Percentiles rank a stretch among this genome's conserved stretches.
Conservation (phyloP, 2,329 filamentous ascomycete species). For the Claviceps monticola region DNA sequence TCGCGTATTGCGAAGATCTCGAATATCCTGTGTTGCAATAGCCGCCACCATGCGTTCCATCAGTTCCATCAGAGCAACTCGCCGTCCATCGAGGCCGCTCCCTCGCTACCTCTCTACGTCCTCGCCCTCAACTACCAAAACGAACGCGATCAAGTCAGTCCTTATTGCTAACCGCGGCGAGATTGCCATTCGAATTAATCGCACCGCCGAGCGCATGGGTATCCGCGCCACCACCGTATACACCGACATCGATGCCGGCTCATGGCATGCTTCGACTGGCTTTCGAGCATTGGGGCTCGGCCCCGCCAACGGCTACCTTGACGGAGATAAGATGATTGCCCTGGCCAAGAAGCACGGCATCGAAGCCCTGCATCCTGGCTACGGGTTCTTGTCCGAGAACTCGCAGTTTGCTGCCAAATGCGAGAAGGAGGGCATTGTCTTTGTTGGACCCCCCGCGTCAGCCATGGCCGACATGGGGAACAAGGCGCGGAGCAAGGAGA, state of each 20-base stretch:
- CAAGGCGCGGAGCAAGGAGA: constrained; percentile 86
- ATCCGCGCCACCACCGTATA: constrained; percentile 91
- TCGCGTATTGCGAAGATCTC: background rate
- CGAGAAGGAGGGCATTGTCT: constrained; percentile 77
- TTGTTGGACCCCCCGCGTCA: constrained; percentile 77
- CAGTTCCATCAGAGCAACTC: constrained; percentile 38
- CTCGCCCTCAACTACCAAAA: constrained; percentile 16
- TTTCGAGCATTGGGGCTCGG: constrained; percentile 76
- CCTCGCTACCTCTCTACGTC: constrained; percentile 22
- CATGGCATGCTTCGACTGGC: constrained; percentile 79
- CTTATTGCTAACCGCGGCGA: constrained; percentile 95
- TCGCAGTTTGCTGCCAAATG: constrained; percentile 79
- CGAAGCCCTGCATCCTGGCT: constrained; percentile 86
- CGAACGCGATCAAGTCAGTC: constrained; percentile 55
- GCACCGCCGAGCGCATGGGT: constrained; percentile 75
- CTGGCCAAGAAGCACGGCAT: constrained; percentile 79
- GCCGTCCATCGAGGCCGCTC: constrained; percentile 31
- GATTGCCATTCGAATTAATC: constrained; percentile 85
- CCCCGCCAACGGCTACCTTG: constrained; percentile 73
- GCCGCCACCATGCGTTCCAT: constrained; percentile 38
- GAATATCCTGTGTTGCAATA: constrained; percentile 3
- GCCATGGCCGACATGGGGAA: constrained; percentile 87
- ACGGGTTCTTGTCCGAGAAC: constrained; percentile 93
- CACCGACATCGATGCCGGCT: constrained; percentile 75
- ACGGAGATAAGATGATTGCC: constrained; percentile 82